Evolutionary conservation across 306 rosid species (phyloP).

Genomic region (Cyamopsis tetragonoloba): DNA sequence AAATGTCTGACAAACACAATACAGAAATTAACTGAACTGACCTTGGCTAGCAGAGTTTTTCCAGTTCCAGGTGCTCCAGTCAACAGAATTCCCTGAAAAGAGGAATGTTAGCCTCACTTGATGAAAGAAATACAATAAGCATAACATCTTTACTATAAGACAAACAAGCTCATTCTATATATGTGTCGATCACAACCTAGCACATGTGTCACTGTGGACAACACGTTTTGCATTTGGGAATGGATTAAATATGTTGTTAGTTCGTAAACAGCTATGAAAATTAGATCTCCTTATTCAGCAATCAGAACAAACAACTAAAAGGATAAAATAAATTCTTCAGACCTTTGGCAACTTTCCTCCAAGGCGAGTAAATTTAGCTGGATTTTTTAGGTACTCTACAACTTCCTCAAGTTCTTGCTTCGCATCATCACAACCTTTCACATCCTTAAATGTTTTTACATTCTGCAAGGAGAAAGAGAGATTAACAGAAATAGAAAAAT

Average conservation of each 20-base stretch:
- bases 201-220: not conserved
- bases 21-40: slow-evolving; percentile 38
- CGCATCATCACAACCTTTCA: slow-evolving; percentile 99
- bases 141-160: slow-evolving; percentile 5
- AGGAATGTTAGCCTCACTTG: slow-evolving; percentile 32
- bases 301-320: not conserved
- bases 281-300: not conserved
- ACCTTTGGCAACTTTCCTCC: slow-evolving; percentile 99
- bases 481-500: too few relatives aligned
- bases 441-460: slow-evolving; percentile 98
- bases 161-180: slow-evolving; percentile 21
- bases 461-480: slow-evolving; percentile 45
- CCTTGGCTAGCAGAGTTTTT: slow-evolving; percentile 97
- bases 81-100: slow-evolving; percentile 90
- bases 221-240: slow-evolving; percentile 17
- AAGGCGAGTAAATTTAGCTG: slow-evolving; percentile 92
- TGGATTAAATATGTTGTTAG: slow-evolving; percentile 14
- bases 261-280: not conserved
- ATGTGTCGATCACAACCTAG: slow-evolving; percentile 14
- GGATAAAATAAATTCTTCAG: slow-evolving; percentile 20
- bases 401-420: slow-evolving; percentile 99
- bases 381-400: slow-evolving; percentile 93
- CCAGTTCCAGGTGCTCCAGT: slow-evolving; percentile 99
- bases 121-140: slow-evolving; percentile 9
- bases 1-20: slow-evolving; percentile 7